Percentiles rank a stretch among this genome's conserved stretches.
phyloP scores from a whole-genome alignment of 345 rosid species.

The Salix suchowensis region DNA sequence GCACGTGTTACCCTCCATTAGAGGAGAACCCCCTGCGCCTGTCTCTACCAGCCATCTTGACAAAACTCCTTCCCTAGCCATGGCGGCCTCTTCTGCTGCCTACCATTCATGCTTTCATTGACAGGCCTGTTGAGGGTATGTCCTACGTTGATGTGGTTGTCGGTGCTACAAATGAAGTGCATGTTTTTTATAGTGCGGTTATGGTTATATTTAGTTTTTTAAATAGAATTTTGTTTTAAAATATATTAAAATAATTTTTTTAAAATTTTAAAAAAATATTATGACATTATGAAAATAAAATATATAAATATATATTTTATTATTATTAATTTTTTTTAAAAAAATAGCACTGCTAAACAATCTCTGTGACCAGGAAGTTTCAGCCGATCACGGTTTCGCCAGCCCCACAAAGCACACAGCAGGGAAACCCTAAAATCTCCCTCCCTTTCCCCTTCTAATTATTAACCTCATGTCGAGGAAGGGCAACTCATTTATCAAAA shows the following conservation, averaged over 20 bases:
- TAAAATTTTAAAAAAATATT: too few relatives aligned
- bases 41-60: constrained; percentile 25
- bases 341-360: too few relatives aligned
- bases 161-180: not conserved
- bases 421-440: not conserved
- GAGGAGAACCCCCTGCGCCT: constrained; percentile 52
- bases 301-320: too few relatives aligned
- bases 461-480: not conserved
- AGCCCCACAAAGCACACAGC: not conserved
- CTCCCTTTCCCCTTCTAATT: not conserved
- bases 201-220: too few relatives aligned
- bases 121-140: not conserved
- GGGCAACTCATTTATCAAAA: constrained; percentile 1
- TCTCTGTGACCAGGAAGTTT: not conserved
- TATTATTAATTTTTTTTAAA: too few relatives aligned
- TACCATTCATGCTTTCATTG: not conserved
- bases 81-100: not conserved
- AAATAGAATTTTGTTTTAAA: too few relatives aligned
- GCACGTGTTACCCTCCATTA: constrained; percentile 64
- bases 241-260: too few relatives aligned
- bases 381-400: not conserved
- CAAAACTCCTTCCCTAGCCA: not conserved
- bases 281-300: too few relatives aligned
- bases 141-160: not conserved
- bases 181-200: too few relatives aligned